Percentiles rank a stretch among this genome's conserved stretches.
Evolutionary conservation across 768 basidiomycete species (phyloP).

Genomic region (Nidula microcarpa): DNA sequence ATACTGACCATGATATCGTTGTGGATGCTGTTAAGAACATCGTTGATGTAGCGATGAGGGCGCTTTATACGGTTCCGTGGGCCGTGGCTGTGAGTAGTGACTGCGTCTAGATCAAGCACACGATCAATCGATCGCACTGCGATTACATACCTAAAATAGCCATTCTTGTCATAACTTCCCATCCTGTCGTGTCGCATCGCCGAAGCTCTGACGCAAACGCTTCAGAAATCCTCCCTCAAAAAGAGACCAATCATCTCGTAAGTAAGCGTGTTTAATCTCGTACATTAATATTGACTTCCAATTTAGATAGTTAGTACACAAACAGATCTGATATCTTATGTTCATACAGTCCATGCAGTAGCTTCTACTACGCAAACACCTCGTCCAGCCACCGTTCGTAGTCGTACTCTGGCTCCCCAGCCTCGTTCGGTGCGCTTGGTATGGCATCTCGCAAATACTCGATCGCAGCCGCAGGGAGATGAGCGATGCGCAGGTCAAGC

Average conservation of each 20-base stretch:
- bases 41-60: constrained; percentile 20
- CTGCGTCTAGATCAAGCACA: constrained; percentile 17
- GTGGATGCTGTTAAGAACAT: constrained; percentile 1
- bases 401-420: constrained; percentile 69
- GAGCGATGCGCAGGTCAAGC: constrained; percentile 82
- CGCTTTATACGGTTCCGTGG: constrained; percentile 14
- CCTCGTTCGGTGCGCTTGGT: constrained; percentile 52
- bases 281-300: not conserved
- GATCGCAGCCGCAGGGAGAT: constrained; percentile 70
- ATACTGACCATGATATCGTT: constrained; percentile 22
- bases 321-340: not conserved
- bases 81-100: constrained; percentile 16
- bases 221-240: too few species aligned
- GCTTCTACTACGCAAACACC: constrained; percentile 55
- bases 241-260: not conserved
- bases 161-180: not conserved
- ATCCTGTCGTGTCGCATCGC: too few species aligned
- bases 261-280: not conserved
- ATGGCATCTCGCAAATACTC: constrained; percentile 83
- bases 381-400: constrained; percentile 81
- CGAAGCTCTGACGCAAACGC: too few species aligned
- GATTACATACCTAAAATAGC: not conserved
- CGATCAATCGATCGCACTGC: constrained; percentile 5
- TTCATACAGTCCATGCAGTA: not conserved
- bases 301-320: not conserved